A percentile compares a stretch with the other conserved stretches of the same genome.
phyloP scores from a whole-genome alignment of 495 filamentous ascomycete genomes.

The Aspergillus wentii region DNA sequence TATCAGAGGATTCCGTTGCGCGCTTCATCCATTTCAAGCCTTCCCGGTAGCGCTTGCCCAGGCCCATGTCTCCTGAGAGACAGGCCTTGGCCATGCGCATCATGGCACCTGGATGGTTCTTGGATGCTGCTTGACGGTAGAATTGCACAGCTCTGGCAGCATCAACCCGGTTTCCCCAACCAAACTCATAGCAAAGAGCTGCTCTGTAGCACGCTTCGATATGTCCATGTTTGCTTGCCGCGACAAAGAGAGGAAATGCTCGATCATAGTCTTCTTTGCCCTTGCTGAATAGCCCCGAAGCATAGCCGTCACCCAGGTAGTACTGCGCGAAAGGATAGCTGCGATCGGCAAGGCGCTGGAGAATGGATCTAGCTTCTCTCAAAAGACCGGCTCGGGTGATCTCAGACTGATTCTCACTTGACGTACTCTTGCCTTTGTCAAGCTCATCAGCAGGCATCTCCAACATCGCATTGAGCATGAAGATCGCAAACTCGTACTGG shows the following conservation, averaged over 20 bases:
- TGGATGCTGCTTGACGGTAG: slow-evolving; percentile 82
- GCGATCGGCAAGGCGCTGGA: slow-evolving; percentile 78
- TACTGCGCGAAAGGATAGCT: slow-evolving; percentile 97
- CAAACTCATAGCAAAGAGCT: slow-evolving; percentile 95
- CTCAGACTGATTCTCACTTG: slow-evolving; percentile 34
- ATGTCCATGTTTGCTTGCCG: slow-evolving; percentile 95
- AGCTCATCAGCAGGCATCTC: slow-evolving; percentile 48
- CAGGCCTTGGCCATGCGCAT: slow-evolving; percentile 88
- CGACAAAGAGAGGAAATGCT: slow-evolving; percentile 85
- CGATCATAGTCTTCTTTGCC: slow-evolving; percentile 84
- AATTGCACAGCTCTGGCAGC: slow-evolving; percentile 89
- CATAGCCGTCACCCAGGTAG: slow-evolving; percentile 90
- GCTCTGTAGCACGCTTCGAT: slow-evolving; percentile 93
- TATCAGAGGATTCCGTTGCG: slow-evolving; percentile 80
- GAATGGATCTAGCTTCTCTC: slow-evolving; percentile 81
- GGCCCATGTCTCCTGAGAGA: slow-evolving; percentile 79
- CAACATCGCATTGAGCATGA: slow-evolving; percentile 81
- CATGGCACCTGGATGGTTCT: slow-evolving; percentile 93
- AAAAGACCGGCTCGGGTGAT: slow-evolving; percentile 61
- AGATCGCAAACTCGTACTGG: slow-evolving; percentile 93
- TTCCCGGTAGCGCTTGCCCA: slow-evolving; percentile 80
- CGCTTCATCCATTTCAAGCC: slow-evolving; percentile 96
- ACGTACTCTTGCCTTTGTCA: slow-evolving; percentile 32
- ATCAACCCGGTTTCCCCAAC: slow-evolving; percentile 90
- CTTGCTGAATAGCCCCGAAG: slow-evolving; percentile 91